phyloP scores from a whole-genome alignment of 2,329 filamentous ascomycete genomes.

The Aspergillus pseudoterreus region DNA sequence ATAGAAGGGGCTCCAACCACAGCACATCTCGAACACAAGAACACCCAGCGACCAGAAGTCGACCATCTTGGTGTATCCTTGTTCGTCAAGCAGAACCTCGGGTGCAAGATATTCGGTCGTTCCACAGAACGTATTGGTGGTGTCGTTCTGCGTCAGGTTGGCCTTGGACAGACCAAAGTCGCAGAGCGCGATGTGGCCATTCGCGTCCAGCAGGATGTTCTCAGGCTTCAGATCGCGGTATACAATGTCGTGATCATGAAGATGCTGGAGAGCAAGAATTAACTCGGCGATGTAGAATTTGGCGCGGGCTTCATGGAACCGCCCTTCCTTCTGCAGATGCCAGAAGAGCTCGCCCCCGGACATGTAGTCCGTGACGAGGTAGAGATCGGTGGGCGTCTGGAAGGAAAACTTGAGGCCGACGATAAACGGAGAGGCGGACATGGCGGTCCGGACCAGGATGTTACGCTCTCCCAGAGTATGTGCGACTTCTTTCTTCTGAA shows the following conservation, averaged over 20 bases:
- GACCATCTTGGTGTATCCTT: slow-evolving; percentile 99
- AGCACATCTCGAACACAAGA: slow-evolving; percentile 99
- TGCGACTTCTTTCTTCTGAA: slow-evolving; percentile 98
- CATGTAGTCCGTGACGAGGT: slow-evolving; percentile 99
- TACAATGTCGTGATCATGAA: slow-evolving; percentile 96
- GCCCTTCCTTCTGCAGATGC: slow-evolving; percentile 95
- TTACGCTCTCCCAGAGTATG: slow-evolving; percentile 97
- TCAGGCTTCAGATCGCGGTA: slow-evolving; percentile 97
- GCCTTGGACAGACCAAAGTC: slow-evolving; percentile 98
- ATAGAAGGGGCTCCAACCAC: slow-evolving; percentile 98
- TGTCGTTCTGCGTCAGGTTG: slow-evolving; percentile 93
- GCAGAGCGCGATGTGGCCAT: slow-evolving; percentile 95
- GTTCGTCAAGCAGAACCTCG: slow-evolving; percentile 91
- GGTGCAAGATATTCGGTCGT: slow-evolving; percentile 97
- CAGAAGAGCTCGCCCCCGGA: slow-evolving; percentile 97
- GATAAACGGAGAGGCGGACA: slow-evolving; percentile 93
- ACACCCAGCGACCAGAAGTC: slow-evolving; percentile 99
- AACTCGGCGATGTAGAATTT: slow-evolving; percentile 99
- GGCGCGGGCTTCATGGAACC: slow-evolving; percentile 88
- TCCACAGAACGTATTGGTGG: slow-evolving; percentile 97
- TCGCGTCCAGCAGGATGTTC: slow-evolving; percentile 94
- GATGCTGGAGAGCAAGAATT: slow-evolving; percentile 88
- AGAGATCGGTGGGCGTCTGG: slow-evolving; percentile 93
- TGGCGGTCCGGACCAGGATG: slow-evolving; percentile 93
- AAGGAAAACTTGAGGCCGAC: slow-evolving; percentile 98